These are phyloP conservation scores for Darksidea phi DNA, from an alignment of 495 filamentous ascomycete species.

Conservation along the genomic window DNA sequence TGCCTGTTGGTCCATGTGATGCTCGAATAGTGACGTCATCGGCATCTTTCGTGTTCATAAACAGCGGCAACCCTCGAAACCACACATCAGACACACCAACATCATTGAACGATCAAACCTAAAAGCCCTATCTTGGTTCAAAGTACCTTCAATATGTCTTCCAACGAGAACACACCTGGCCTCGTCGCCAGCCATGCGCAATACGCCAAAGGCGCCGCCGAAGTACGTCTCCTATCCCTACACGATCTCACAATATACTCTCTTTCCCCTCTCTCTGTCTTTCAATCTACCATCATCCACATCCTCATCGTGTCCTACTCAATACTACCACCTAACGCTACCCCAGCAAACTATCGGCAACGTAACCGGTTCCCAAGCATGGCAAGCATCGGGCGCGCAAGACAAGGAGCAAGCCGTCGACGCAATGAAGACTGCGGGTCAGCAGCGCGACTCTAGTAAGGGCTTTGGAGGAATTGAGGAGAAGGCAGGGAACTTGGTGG, in stretches of 20 bases:
- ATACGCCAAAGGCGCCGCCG: slow-evolving; percentile 44
- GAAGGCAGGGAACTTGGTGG: slow-evolving; percentile 39
- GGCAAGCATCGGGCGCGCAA: slow-evolving; percentile 39
- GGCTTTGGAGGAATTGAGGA: slow-evolving; percentile 44
- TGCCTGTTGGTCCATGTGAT: too few species aligned
- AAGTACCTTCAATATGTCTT: slow-evolving; percentile 1
- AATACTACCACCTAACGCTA: slow-evolving; percentile 14
- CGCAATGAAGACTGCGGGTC: slow-evolving; percentile 42
- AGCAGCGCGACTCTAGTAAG: slow-evolving; percentile 37
- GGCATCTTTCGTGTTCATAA: too few species aligned
- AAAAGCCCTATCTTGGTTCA: background rate
- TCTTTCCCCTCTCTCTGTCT: background rate
- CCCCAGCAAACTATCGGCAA: slow-evolving; percentile 40
- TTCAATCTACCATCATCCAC: background rate
- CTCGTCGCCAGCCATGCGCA: slow-evolving; percentile 43
- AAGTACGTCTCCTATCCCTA: slow-evolving; percentile 33
- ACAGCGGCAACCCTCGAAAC: too few species aligned
- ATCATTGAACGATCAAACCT: too few species aligned
- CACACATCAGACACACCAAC: too few species aligned
- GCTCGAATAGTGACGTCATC: too few species aligned
- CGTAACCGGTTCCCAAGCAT: slow-evolving; percentile 39
- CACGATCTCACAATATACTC: background rate
- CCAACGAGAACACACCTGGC: slow-evolving; percentile 34
- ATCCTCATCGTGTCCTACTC: background rate
- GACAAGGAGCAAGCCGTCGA: slow-evolving; percentile 41